Evolutionary conservation across 805 yeast genomes (phyloP).

Genomic region (Teunomyces funiuensis): DNA sequence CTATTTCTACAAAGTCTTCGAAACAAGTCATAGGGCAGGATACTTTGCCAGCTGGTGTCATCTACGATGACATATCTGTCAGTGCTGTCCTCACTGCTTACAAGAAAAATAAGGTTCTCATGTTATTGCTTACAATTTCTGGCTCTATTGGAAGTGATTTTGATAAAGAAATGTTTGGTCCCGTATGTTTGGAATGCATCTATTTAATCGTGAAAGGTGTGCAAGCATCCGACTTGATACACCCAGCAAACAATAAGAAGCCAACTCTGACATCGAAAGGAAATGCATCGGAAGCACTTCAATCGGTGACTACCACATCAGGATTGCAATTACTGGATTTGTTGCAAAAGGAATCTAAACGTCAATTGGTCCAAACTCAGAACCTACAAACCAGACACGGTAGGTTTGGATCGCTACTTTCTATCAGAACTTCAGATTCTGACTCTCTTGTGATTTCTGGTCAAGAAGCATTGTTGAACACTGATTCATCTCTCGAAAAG

Average conservation of each 20-base stretch:
- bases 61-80: constrained; percentile 66
- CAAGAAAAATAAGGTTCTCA: constrained; percentile 69
- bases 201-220: constrained; percentile 59
- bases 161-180: constrained; percentile 58
- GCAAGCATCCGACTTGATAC: constrained; percentile 3
- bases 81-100: constrained; percentile 58
- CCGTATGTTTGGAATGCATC: constrained; percentile 66
- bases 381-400: constrained; percentile 76
- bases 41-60: constrained; percentile 57
- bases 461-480: constrained; percentile 57
- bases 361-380: constrained; percentile 49
- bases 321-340: constrained; percentile 49
- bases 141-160: constrained; percentile 65
- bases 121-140: constrained; percentile 67
- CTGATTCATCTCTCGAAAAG: constrained; percentile 54
- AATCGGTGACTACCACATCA: constrained; percentile 26
- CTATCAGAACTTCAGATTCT: constrained; percentile 63
- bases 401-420: constrained; percentile 82
- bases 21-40: constrained; percentile 28
- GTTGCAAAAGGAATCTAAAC: constrained; percentile 58
- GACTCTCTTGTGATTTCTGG: constrained; percentile 69
- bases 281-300: constrained; percentile 11
- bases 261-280: neutral
- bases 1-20: constrained; percentile 45
- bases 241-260: neutral